phyloP scores from a whole-genome alignment of 495 filamentous ascomycete species.

The Penicillium argentinense region DNA sequence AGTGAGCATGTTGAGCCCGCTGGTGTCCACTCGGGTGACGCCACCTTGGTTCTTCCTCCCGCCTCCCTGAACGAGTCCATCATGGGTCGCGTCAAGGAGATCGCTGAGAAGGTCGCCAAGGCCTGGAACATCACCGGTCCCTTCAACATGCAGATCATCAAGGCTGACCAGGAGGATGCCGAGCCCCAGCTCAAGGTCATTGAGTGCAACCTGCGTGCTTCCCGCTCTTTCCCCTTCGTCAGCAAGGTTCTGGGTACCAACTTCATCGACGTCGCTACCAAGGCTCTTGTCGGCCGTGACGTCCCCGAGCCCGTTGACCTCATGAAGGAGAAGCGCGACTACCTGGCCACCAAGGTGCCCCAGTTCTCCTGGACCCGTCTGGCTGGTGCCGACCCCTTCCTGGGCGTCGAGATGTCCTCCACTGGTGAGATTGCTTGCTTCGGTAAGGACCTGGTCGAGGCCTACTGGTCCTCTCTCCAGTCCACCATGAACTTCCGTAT shows the following conservation, averaged over 20 bases:
- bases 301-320: slow-evolving; percentile 85
- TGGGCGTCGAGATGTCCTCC: slow-evolving; percentile 95
- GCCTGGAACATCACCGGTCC: slow-evolving; percentile 96
- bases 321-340: slow-evolving; percentile 85
- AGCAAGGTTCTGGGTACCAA: slow-evolving; percentile 96
- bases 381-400: slow-evolving; percentile 96
- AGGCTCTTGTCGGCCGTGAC: slow-evolving; percentile 82
- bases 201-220: slow-evolving; percentile 97
- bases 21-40: slow-evolving; percentile 95
- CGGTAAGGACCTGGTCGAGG: slow-evolving; percentile 91
- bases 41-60: slow-evolving; percentile 87
- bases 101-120: slow-evolving; percentile 93
- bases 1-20: slow-evolving; percentile 96
- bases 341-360: slow-evolving; percentile 93
- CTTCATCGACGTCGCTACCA: slow-evolving; percentile 96
- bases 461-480: slow-evolving; percentile 95
- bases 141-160: slow-evolving; percentile 99
- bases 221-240: slow-evolving; percentile 95
- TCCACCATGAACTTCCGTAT: slow-evolving; percentile 99
- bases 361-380: slow-evolving; percentile 99
- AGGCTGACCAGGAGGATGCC: slow-evolving; percentile 69
- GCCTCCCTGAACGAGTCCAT: slow-evolving; percentile 69
- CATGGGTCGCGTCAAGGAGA: slow-evolving; percentile 86
- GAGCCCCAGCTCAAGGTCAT: slow-evolving; percentile 87
- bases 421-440: slow-evolving; percentile 99